phyloP scores from a whole-genome alignment of 73 alveolate species.

The Halteria grandinella region DNA sequence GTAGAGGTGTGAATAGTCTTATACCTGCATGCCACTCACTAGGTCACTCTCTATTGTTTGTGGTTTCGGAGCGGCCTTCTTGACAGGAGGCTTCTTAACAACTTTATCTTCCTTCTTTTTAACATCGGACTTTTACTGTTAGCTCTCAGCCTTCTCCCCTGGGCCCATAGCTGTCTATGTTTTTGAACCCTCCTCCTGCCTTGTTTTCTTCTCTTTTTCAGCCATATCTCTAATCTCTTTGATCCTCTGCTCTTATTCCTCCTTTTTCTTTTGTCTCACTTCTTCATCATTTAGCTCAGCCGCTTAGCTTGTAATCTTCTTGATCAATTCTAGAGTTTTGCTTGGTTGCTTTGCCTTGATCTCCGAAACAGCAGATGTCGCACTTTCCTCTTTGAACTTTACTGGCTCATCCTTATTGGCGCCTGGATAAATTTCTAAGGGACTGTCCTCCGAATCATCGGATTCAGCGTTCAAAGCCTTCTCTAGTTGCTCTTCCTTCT shows the following conservation, averaged over 20 bases:
- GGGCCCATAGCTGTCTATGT: not conserved
- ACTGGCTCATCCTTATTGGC: not conserved
- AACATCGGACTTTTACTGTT: slow-evolving; percentile 4
- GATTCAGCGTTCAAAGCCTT: not conserved
- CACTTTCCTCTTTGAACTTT: not conserved
- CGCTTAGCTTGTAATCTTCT: too few species aligned
- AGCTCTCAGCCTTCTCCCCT: not conserved
- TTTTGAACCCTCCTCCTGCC: not conserved
- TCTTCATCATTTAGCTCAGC: not conserved
- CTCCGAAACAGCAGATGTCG: too few species aligned
- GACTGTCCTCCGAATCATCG: not conserved
- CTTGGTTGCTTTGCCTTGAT: not conserved
- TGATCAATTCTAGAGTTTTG: too few species aligned
- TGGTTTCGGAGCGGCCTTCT: slow-evolving; percentile 28
- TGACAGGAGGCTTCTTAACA: not conserved
- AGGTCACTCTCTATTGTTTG: slow-evolving; percentile 17
- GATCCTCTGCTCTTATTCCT: slow-evolving; percentile 28
- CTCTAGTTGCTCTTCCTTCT: slow-evolving; percentile 1
- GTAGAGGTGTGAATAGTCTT: slow-evolving; percentile 63
- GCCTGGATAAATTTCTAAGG: not conserved
- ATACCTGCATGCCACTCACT: slow-evolving; percentile 24
- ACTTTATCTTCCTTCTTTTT: slow-evolving; percentile 31
- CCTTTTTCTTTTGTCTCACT: slow-evolving; percentile 1
- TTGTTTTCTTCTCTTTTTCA: not conserved
- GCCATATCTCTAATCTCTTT: slow-evolving; percentile 19